Base-by-base conservation (phyloP, 305 asterid genomes). In the Stenogyne calaminthoides region DNA sequence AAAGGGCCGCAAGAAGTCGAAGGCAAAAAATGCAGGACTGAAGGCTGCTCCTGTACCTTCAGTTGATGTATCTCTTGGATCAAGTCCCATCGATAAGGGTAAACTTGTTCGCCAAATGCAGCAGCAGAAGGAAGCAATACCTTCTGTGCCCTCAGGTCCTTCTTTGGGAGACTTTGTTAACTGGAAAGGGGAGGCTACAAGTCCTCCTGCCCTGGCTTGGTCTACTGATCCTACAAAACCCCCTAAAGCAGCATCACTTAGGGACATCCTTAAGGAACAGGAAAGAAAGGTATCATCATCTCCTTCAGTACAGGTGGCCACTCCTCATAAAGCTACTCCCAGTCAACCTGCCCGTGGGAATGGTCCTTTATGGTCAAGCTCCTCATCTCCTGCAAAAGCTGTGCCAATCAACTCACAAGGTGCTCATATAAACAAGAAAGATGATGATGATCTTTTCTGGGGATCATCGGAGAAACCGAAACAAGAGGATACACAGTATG, bases 391-490 rank as follows among this genome's bases (percentile, higher is more conserved):
- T 7, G 84, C 87, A 74, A 91, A 86, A 83, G 82, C 84, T 55
- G 77, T 74, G 59, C 91, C 80, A 67, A 60, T 66, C 18, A 86
- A 77, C 75, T 68, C 73, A 16, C 86, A 79, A 71, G 80, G 83
- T 63, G 68, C 88, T 58, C 81, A 66, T 7, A 64, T 83, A 9
- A 89, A 89, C 49, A 79, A 75, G 49, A 86, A 77, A 77, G 85
- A 78, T 68, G 97, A 89, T 67, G 95, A 91, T 72, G 97, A 91
- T 85, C 78, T 91, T 44, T 91, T 91, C 77, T 91, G 97, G 96
- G 97, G 96, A n/a, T 88, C 95, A 46, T 47, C 79, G 46, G 96
- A 91, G 72, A 85, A 85, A 66, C 85, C 87, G 67, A 88, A 80
- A 77, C 84, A 85, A 68, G 96, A 85, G 71, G 52, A 84, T 22